Evolutionary conservation across 352 stramenopile species (phyloP).

Genomic region (Pseudoperonospora humuli): DNA sequence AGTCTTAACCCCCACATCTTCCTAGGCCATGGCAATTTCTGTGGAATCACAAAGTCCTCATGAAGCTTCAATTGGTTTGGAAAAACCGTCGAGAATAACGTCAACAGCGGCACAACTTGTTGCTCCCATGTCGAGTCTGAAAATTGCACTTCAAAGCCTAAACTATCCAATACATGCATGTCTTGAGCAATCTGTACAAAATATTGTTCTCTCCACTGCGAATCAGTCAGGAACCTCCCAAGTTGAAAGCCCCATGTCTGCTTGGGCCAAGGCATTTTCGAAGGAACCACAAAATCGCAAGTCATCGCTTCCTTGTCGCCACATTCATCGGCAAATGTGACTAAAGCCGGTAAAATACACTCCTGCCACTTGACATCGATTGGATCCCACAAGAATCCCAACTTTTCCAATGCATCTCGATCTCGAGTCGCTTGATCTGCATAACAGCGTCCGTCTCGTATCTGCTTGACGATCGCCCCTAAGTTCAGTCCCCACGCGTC

Average conservation of each 20-base stretch:
- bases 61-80: conserved; percentile 3
- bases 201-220: conserved; percentile 20
- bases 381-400: conserved; percentile 17
- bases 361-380: conserved; percentile 23
- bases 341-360: conserved; percentile 20
- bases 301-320: conserved; percentile 6
- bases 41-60: conserved; percentile 16
- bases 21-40: conserved; percentile 15
- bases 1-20: conserved; percentile 19
- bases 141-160: conserved; percentile 19
- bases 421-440: conserved; percentile 7
- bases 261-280: conserved; percentile 12
- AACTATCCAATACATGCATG: conserved; percentile 3
- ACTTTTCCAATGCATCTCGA: conserved; percentile 3
- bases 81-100: conserved; percentile 14
- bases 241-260: conserved; percentile 22
- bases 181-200: conserved; percentile 22
- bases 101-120: conserved; percentile 17
- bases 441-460: conserved; percentile 14
- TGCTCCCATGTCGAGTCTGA: conserved; percentile 17
- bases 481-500: conserved; percentile 17
- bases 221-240: conserved; percentile 13
- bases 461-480: conserved; percentile 16
- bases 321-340: conserved; percentile 22
- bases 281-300: conserved; percentile 18